Base-by-base conservation (phyloP, 257 asterid genomes). In the Jasminum sambac region DNA sequence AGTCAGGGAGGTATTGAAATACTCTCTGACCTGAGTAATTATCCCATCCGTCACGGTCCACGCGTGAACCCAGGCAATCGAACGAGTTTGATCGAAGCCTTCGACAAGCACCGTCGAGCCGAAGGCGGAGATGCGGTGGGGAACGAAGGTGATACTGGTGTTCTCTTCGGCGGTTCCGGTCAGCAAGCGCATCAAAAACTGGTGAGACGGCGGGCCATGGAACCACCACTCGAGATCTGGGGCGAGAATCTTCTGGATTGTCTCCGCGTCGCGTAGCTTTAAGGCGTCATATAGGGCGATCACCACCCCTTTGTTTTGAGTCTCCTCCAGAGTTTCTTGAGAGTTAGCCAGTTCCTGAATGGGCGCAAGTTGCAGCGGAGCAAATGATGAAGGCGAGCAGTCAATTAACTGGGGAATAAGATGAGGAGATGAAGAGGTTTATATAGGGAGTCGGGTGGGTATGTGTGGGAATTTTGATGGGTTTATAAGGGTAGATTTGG, bases 171-270 rank as follows among this genome's bases (percentile, higher is more conserved):
- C 75, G 26, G 82, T 64, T 71, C 99, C 99, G 80, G 99, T 95
- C 73, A 95, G 91, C 8, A 91, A 81, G 87, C 87, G 96, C 99
- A 91, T 95, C 89, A 91, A 88, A 85, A 81, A 91, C 83, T 95
- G 99, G 88, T 91, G 87, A 4, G 97, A 76, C 9, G 99, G 99
- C 25, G 99, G 99, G 76, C 98, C 99, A 70, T 95, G 99, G 89
- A 95, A 95, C 99, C 99, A 95, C 99, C 99, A 95, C 98, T 95
- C 99, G 77, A 95, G 95, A 73, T 95, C 99, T 26, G 96, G 59
- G 82, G 94, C 92, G 64, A 95, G 89, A 69, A 95, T 89, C 72
- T 78, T 68, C 82, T 87, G 94, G 89, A 91, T 86, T 64, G 62
- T 70, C 70, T 67, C 91, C 65, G 82, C 88, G 98, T 95, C 93